A percentile compares a stretch with the other conserved stretches of the same genome.
These are phyloP conservation scores for Cucumis variabilis DNA, from an alignment of 331 rosid genomes.

Conservation along the genomic window DNA sequence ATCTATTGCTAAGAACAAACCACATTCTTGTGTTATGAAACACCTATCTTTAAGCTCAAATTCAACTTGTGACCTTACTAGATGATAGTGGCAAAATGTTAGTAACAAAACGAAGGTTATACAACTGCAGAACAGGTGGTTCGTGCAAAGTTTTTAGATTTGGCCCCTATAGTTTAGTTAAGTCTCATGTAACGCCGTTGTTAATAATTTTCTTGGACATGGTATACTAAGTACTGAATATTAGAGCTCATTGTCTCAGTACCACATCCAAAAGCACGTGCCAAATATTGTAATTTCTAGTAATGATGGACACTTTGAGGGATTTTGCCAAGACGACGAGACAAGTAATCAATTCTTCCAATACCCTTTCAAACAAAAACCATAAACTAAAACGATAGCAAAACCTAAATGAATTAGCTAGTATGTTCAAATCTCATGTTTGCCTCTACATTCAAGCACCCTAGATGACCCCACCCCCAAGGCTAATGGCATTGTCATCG, in stretches of 20 bases:
- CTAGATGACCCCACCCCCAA: background rate
- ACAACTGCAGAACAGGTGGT: background rate
- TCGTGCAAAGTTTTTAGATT: background rate
- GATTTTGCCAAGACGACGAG: background rate
- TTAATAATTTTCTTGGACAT: background rate
- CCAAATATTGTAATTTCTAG: background rate
- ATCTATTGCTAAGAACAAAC: background rate
- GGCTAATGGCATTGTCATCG: background rate
- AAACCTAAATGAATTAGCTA: slow-evolving; percentile 6
- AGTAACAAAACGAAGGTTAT: background rate
- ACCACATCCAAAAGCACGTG: background rate
- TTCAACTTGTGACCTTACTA: background rate
- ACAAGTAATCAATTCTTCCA: background rate
- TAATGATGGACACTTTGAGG: background rate
- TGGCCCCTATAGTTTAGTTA: background rate
- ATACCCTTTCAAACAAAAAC: background rate
- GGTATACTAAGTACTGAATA: background rate
- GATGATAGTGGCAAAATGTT: slow-evolving; percentile 1
- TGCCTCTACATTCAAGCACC: slow-evolving; percentile 6
- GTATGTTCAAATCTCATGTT: background rate
- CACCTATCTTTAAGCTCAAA: slow-evolving; percentile 6
- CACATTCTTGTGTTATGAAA: background rate
- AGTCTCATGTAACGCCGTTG: no score
- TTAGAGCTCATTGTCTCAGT: background rate
- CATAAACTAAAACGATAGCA: background rate